A percentile compares a stretch with the other conserved stretches of the same genome.
Evolutionary conservation across 768 basidiomycete species (phyloP).

Genomic region (Podaxis mareebaensis): DNA sequence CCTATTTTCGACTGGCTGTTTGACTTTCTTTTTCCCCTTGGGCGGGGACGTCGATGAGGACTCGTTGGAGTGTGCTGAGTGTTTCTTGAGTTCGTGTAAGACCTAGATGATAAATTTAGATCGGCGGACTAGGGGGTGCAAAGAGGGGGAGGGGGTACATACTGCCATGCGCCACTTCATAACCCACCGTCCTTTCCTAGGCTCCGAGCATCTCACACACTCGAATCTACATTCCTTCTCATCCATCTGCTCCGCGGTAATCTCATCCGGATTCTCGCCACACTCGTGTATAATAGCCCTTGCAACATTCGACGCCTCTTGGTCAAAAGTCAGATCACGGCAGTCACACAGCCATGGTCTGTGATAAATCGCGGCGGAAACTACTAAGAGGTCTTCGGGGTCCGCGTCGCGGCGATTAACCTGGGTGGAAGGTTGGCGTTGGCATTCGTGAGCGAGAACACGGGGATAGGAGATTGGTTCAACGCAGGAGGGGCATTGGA

Average conservation of each 20-base stretch:
- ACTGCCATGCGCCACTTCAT: conserved; percentile 37
- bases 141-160: conserved; percentile 13
- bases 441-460: conserved; percentile 30
- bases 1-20: conserved; percentile 10
- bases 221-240: conserved; percentile 28
- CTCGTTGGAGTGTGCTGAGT: conserved; percentile 20
- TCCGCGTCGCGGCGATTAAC: neutral
- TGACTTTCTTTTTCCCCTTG: conserved; percentile 7
- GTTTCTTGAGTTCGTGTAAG: conserved; percentile 28
- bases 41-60: neutral
- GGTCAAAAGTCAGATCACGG: conserved; percentile 26
- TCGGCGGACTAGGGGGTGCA: neutral
- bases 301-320: conserved; percentile 27
- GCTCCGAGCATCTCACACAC: conserved; percentile 29
- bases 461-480: conserved; percentile 33
- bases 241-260: conserved; percentile 26
- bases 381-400: conserved; percentile 6
- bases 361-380: neutral
- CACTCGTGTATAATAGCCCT: conserved; percentile 25
- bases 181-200: conserved; percentile 21
- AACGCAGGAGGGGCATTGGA: conserved; percentile 31
- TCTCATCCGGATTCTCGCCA: conserved; percentile 27
- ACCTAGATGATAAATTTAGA: conserved; percentile 20
- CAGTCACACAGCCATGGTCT: conserved; percentile 26
- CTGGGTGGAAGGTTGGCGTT: conserved; percentile 8